Evolutionary conservation across 208 protist species (phyloP), one percentile per base, ranked within the genome.

Genomic region (Acanthamoeba triangularis): DNA sequence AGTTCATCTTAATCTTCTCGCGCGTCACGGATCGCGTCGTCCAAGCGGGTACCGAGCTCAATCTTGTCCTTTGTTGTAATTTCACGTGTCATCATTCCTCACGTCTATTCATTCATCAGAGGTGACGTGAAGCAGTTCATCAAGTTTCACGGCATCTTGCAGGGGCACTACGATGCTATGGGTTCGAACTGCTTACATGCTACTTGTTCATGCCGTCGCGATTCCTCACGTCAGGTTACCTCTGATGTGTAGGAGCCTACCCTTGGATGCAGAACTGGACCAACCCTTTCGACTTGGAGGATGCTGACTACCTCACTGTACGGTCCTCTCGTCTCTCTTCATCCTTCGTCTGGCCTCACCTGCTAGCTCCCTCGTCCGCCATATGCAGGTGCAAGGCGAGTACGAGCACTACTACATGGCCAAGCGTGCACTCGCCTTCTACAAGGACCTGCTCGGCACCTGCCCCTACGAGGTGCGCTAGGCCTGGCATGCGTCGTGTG

Each of bases 351-450:
- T 18, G 54, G 54, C 16, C 54, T 61, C 54, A 28, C 54, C 54
- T 16, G 54, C 54, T 14, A 28, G 41, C 18, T 49, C 72, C 11
- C 16, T 49, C 33, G 14, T 11, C 16, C 10, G 37, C 35, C 33
- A 11, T 80, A 11, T 28, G 41, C 72, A 80, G 72, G 8, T 63
- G 10, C 82, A 54, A 33, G 82, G 82, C 44, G 82, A 90, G 54
- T 63, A 37, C 30, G 49, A 90, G 49, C 82, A 90, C 82, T 90
- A 90, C 30, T 7, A 90, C 28, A 90, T 90, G 44, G 82, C 82
- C 23, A 65, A 65, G 82, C 82, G 82, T 1, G 54, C 54, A 20
- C n/a, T 54, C 7, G n/a, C 25, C 49, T 35, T 28, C 28, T 90
- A 90, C 82, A 30, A 30, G 16, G 44, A 54, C 44, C 44, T 90